phyloP scores from a whole-genome alignment of 495 filamentous ascomycete species.

The Hypoxylon crocopeplum region DNA sequence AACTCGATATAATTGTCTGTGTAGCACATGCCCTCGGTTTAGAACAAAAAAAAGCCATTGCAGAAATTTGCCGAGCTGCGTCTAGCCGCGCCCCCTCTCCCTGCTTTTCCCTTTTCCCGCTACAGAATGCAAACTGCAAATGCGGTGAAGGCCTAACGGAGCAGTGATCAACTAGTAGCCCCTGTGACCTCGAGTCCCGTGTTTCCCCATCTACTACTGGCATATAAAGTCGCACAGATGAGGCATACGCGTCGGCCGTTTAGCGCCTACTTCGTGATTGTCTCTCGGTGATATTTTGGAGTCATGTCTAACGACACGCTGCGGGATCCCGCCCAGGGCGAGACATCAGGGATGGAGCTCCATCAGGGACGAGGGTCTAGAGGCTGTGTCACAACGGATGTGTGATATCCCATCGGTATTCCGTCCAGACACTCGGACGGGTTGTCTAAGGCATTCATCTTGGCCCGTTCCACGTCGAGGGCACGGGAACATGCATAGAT shows the following conservation, averaged over 20 bases:
- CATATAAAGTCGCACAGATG: slow-evolving; percentile 11
- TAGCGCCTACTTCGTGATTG: slow-evolving; percentile 6
- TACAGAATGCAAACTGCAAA: slow-evolving; percentile 6
- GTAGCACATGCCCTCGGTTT: slow-evolving; percentile 2
- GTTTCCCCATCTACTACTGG: slow-evolving; percentile 8
- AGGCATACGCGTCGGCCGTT: slow-evolving; percentile 12
- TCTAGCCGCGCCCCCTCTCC: slow-evolving; percentile 7
- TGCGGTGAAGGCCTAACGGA: slow-evolving; percentile 10
- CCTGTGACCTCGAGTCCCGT: slow-evolving; percentile 14
- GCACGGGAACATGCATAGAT: slow-evolving; percentile 28
- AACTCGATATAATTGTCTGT: background rate
- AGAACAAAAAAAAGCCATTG: slow-evolving; percentile 9
- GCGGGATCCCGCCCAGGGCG: slow-evolving; percentile 18
- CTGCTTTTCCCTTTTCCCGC: background rate
- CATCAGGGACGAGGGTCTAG: slow-evolving; percentile 1
- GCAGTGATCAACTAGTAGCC: slow-evolving; percentile 25
- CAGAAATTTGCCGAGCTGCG: slow-evolving; percentile 27
- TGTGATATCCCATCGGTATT: slow-evolving; percentile 12
- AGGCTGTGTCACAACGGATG: slow-evolving; percentile 7
- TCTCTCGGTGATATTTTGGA: slow-evolving; percentile 28
- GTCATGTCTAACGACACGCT: slow-evolving; percentile 8
- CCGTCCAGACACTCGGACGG: background rate
- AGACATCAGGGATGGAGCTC: slow-evolving; percentile 8
- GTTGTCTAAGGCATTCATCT: slow-evolving; percentile 13
- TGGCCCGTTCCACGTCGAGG: slow-evolving; percentile 5